A percentile compares a stretch with the other conserved stretches of the same genome.
Evolutionary conservation across 441 rosid species (phyloP).

Genomic region (Adansonia grandidieri): DNA sequence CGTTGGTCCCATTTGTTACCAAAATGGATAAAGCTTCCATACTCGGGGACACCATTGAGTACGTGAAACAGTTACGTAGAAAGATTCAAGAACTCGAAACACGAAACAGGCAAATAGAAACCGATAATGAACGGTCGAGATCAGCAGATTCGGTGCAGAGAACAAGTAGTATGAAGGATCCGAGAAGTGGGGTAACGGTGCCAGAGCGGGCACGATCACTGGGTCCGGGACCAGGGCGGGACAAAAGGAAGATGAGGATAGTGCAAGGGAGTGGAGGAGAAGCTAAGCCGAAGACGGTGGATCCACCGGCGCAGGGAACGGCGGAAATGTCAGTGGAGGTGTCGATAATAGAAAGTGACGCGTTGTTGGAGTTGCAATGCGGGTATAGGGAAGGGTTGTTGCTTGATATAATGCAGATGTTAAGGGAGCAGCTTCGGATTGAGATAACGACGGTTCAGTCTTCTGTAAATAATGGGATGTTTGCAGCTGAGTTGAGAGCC

Average conservation of each 20-base stretch:
- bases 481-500: slow-evolving; percentile 79
- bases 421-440: slow-evolving; percentile 58
- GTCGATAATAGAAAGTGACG: slow-evolving; percentile 86
- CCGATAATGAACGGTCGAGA: slow-evolving; percentile 37
- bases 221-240: slow-evolving; percentile 29
- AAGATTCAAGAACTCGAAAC: slow-evolving; percentile 78
- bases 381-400: slow-evolving; percentile 70
- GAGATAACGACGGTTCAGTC: slow-evolving; percentile 77
- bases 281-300: slow-evolving; percentile 48
- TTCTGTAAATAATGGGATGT: slow-evolving; percentile 45
- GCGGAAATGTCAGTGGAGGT: slow-evolving; percentile 58
- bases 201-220: slow-evolving; percentile 28
- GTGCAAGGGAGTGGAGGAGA: slow-evolving; percentile 42
- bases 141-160: slow-evolving; percentile 40
- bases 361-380: slow-evolving; percentile 77
- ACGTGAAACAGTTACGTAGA: slow-evolving; percentile 77
- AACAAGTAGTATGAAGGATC: slow-evolving; percentile 42
- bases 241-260: slow-evolving; percentile 60
- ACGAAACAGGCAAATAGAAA: slow-evolving; percentile 52
- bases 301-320: slow-evolving; percentile 25
- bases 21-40: slow-evolving; percentile 97
- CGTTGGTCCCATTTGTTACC: slow-evolving; percentile 89
- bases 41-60: slow-evolving; percentile 89
- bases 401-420: slow-evolving; percentile 72
- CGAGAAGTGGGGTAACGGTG: slow-evolving; percentile 41